Evolutionary conservation across 768 basidiomycete species (phyloP), one percentile per base, ranked within the genome.

Genomic region (Trichaptum fuscoviolaceum): DNA sequence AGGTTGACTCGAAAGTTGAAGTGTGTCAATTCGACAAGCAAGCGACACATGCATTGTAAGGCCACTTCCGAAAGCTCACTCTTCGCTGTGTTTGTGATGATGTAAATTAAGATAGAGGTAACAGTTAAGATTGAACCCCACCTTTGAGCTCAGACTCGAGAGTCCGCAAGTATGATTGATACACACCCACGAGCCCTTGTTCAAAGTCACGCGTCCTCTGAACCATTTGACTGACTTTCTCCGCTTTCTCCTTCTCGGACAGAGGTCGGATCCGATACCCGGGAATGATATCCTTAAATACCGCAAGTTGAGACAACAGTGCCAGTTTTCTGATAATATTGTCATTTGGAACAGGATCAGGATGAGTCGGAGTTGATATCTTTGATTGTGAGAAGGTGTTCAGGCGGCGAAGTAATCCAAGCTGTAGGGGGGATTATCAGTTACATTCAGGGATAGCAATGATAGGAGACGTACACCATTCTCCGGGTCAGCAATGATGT

Each of bases 1-100:
- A 99, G 84, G 79, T 99, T 97, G 70, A 86, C 83, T 59, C 92
- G 87, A 76, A 98, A 99, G 79, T 99, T 99, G 87, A 99, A 99
- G 78, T 99, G 95, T 17, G 93, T 91, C 68, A 88, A 86, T 73
- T 93, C 89, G 23, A 84, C 83, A 26, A 95, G 80, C 58, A 99
- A 82, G 6, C 89, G 89, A 77, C 95, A 96, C 84, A 99, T 90
- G 77, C 90, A 93, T 73, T 86, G 89, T 64, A 99, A 81, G 62
- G 90, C 86, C 9, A 88, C 76, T 64, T 89, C 87, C 26, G 87
- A 81, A 20, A 95, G 77, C 63, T 87, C 87, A 65, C 80, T 85
- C 70, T 84, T 90, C 42, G 80, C 89, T 94, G 69, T 57, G 69
- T 75, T 67, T 2, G 0, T 72, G 70, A 67, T 73, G 66, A 76